phyloP scores from a whole-genome alignment of 1,284 basidiomycete species.

The Takashimella koratensis region DNA sequence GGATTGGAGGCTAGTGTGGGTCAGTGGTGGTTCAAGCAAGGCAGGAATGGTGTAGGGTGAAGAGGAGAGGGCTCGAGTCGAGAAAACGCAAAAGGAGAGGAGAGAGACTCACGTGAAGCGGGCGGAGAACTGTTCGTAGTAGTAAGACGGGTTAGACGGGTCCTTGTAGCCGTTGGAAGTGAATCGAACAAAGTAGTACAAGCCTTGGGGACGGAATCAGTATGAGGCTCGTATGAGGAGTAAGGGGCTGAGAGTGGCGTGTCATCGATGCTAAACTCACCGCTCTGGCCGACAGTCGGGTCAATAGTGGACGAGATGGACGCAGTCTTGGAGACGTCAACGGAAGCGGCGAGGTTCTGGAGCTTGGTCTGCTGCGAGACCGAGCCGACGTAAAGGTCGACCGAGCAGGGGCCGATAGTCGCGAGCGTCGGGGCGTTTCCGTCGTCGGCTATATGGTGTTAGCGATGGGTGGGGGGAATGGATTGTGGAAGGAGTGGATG shows the following conservation, averaged over 20 bases:
- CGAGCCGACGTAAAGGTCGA: constrained; percentile 63
- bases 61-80: not conserved
- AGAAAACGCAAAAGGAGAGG: not conserved
- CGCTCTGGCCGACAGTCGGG: constrained; percentile 59
- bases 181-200: constrained; percentile 56
- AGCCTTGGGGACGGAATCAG: constrained; percentile 19
- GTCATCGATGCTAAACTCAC: too few species aligned
- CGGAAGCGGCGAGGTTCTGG: constrained; percentile 57
- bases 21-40: not conserved
- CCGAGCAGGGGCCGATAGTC: constrained; percentile 58
- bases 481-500: too few species aligned
- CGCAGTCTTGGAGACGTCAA: constrained; percentile 60
- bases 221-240: not conserved
- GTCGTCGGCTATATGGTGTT: constrained; percentile 52
- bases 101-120: constrained; percentile 55
- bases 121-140: constrained; percentile 72
- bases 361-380: constrained; percentile 56
- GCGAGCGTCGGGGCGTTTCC: constrained; percentile 56
- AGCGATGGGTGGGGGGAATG: too few species aligned
- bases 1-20: constrained; percentile 24
- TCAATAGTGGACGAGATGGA: constrained; percentile 61
- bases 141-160: constrained; percentile 54
- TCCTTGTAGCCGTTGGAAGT: constrained; percentile 59
- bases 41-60: not conserved
- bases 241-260: not conserved